Percentiles rank a stretch among this genome's conserved stretches.
phyloP scores from a whole-genome alignment of 2,329 filamentous ascomycete species.

The Curvularia eragrostidis region DNA sequence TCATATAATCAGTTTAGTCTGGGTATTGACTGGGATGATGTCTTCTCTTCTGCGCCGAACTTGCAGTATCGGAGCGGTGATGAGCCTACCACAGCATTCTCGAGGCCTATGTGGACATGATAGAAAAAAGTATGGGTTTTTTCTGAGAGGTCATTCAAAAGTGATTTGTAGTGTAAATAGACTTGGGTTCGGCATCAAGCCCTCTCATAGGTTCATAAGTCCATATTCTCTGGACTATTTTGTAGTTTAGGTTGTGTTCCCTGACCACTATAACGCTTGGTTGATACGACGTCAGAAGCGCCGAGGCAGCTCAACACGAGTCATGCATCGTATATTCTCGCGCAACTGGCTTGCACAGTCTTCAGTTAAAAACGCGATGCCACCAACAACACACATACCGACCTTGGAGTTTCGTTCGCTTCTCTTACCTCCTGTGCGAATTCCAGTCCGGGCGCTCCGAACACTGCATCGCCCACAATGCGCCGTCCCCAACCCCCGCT shows the following conservation, averaged over 20 bases:
- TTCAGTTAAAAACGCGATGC: constrained; percentile 20
- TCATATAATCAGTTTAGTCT: constrained; percentile 14
- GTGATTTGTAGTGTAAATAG: background rate
- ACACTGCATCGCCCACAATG: constrained; percentile 25
- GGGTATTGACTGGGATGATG: constrained; percentile 32
- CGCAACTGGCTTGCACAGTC: background rate
- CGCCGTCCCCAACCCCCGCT: background rate
- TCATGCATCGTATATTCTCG: constrained; percentile 4
- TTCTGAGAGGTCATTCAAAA: background rate
- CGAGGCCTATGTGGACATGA: constrained; percentile 18
- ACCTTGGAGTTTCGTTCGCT: constrained; percentile 30
- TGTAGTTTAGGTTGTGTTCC: background rate
- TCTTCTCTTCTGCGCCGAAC: constrained; percentile 24
- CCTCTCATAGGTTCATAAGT: background rate
- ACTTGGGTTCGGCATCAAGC: background rate
- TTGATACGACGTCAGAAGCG: background rate
- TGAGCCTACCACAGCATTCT: constrained; percentile 9
- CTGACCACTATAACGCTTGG: background rate
- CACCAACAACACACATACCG: constrained; percentile 16
- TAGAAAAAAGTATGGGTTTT: background rate
- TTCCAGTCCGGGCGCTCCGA: constrained; percentile 21
- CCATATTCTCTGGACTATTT: background rate
- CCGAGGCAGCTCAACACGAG: constrained; percentile 2
- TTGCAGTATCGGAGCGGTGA: constrained; percentile 3
- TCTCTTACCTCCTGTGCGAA: constrained; percentile 26